These are phyloP conservation scores for Przewalskia tangutica DNA, from an alignment of 257 asterid species.

Conservation along the genomic window DNA sequence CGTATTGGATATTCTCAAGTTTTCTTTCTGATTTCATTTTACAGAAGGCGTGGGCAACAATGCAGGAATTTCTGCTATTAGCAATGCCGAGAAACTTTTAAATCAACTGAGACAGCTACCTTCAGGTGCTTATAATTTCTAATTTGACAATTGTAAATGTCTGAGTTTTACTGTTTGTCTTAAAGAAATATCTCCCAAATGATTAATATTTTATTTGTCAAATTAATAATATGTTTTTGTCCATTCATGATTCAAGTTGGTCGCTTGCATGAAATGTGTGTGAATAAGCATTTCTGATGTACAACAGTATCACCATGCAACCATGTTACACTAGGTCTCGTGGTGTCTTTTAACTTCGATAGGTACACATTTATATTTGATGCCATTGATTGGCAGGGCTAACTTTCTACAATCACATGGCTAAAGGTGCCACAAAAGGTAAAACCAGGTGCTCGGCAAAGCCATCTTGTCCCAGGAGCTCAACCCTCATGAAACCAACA, in stretches of 20 bases:
- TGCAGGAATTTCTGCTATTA: constrained; percentile 21
- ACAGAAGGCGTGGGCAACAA: constrained; percentile 23
- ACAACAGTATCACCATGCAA: neutral
- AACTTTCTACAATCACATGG: constrained; percentile 40
- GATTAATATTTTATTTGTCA: neutral
- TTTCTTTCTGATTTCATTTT: constrained; percentile 7
- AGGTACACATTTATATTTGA: neutral
- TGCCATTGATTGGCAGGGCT: constrained; percentile 38
- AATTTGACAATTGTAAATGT: neutral
- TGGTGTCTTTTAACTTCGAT: neutral
- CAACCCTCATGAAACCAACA: constrained; percentile 97
- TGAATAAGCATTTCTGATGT: neutral
- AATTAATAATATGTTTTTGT: neutral
- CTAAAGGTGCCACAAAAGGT: constrained; percentile 26
- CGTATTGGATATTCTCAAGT: constrained; percentile 3
- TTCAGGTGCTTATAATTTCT: constrained; percentile 39
- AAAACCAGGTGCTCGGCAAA: constrained; percentile 38
- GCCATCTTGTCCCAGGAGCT: constrained; percentile 48
- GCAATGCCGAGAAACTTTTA: constrained; percentile 28
- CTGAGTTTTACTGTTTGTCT: neutral
- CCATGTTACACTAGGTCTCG: neutral
- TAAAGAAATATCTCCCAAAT: neutral
- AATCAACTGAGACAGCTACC: constrained; percentile 38
- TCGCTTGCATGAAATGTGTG: neutral
- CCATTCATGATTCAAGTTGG: neutral